Conservation (phyloP, 2,329 filamentous ascomycete species). For the Pseudogymnoascus sp. region DNA sequence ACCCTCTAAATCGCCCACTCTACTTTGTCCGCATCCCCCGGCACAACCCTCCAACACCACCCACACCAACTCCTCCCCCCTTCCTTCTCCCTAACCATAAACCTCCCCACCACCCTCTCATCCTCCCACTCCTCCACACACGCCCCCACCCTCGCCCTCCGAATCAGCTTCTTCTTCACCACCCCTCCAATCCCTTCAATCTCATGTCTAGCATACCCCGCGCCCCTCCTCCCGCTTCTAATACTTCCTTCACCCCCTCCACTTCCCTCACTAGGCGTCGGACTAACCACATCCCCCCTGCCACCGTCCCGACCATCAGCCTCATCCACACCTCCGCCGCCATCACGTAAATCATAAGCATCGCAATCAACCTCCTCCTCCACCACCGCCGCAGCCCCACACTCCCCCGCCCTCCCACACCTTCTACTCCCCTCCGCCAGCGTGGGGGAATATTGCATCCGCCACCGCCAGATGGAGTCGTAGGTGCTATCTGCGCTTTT, state of each 20-base stretch:
- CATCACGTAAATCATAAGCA: conserved; percentile 30
- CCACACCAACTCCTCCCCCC: conserved; percentile 79
- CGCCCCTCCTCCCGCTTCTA: conserved; percentile 37
- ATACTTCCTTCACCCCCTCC: conserved; percentile 15
- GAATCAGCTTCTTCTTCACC: conserved; percentile 81
- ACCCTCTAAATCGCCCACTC: neutral
- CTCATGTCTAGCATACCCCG: conserved; percentile 78
- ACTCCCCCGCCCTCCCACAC: conserved; percentile 70
- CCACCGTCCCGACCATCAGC: conserved; percentile 51
- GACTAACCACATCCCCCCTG: conserved; percentile 20
- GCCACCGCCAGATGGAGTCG: conserved; percentile 75
- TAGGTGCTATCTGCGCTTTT: conserved; percentile 51
- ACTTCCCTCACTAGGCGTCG: conserved; percentile 17
- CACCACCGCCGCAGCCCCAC: conserved; percentile 66
- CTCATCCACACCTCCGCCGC: no score
- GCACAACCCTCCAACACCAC: conserved; percentile 77
- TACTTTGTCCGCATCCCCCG: conserved; percentile 39
- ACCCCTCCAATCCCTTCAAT: conserved; percentile 84
- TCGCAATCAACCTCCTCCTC: conserved; percentile 83
- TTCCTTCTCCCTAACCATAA: conserved; percentile 60
- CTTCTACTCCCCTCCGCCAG: conserved; percentile 81
- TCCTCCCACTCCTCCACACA: conserved; percentile 82
- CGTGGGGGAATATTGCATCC: conserved; percentile 69
- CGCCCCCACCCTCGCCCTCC: conserved; percentile 70
- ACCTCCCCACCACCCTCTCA: conserved; percentile 56